phyloP scores from a whole-genome alignment of 2,329 filamentous ascomycete species.

The Cryphonectria japonica region DNA sequence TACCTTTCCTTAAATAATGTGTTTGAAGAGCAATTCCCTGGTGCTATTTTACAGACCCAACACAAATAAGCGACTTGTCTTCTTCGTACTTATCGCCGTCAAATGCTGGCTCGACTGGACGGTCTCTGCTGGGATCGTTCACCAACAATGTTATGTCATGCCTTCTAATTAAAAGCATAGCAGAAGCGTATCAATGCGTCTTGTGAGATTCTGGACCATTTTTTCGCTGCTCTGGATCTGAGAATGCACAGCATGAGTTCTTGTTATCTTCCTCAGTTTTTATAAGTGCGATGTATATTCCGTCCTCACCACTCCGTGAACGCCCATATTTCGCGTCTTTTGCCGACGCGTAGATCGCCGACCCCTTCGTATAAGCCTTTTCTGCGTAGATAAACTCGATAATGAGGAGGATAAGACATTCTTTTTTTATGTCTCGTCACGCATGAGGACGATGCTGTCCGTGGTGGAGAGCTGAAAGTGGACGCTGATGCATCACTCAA shows the following conservation, averaged over 20 bases:
- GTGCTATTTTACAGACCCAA: neutral
- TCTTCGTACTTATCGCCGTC: neutral
- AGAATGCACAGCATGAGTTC: neutral
- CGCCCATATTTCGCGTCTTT: neutral
- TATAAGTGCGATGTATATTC: neutral
- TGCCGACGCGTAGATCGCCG: neutral
- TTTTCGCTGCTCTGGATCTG: neutral
- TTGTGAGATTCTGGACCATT: neutral
- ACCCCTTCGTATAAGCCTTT: neutral
- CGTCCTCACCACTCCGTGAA: neutral
- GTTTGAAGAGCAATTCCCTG: neutral
- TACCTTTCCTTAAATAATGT: neutral
- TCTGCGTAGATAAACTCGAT: neutral
- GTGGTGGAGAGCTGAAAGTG: neutral
- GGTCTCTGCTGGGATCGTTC: neutral
- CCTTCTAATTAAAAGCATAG: neutral
- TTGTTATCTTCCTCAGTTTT: neutral
- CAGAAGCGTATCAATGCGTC: neutral
- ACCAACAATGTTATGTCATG: neutral
- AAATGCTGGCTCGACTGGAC: neutral
- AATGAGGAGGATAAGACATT: neutral
- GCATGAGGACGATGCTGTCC: neutral
- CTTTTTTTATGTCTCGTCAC: neutral
- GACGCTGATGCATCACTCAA: neutral
- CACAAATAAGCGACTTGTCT: neutral